Evolutionary conservation across 306 rosid genomes (phyloP).

Genomic region (Myrica gale): DNA sequence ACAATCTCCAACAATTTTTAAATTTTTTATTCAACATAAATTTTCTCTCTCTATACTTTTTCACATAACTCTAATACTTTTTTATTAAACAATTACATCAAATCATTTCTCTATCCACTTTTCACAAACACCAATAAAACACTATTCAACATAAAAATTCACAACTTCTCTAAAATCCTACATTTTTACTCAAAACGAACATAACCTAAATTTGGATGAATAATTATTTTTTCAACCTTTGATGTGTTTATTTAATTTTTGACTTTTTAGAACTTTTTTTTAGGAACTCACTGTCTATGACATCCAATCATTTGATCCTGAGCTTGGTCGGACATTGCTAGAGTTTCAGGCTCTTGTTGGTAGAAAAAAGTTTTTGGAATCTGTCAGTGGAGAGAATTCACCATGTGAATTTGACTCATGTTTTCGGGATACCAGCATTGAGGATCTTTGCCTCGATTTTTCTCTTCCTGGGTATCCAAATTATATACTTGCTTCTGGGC

Average conservation of each 20-base stretch:
- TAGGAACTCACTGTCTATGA: conserved; percentile 84
- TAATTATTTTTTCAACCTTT: conserved; percentile 19
- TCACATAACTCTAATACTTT: too few species aligned
- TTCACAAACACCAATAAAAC: too few species aligned
- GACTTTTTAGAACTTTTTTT: conserved; percentile 5
- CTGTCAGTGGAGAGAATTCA: conserved; percentile 40
- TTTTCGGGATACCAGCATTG: conserved; percentile 62
- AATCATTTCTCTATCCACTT: too few species aligned
- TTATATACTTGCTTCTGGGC: conserved; percentile 56
- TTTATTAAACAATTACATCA: too few species aligned
- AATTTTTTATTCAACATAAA: too few species aligned
- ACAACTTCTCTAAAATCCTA: too few species aligned
- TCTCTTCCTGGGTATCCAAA: conserved; percentile 93
- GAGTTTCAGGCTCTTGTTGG: conserved; percentile 83
- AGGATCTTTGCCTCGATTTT: conserved; percentile 95
- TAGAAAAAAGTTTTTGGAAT: conserved; percentile 47
- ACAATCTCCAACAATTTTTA: too few species aligned
- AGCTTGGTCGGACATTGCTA: conserved; percentile 66
- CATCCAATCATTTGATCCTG: conserved; percentile 80
- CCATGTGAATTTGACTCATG: conserved; percentile 34
- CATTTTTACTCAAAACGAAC: too few species aligned
- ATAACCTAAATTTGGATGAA: conserved; percentile 23
- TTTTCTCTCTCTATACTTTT: too few species aligned
- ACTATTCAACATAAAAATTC: too few species aligned
- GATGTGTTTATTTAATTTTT: conserved; percentile 19